A percentile compares a stretch with the other conserved stretches of the same genome.
Conservation (phyloP, 176 grass and related monocot genomes). For the Oryza longistaminata region DNA sequence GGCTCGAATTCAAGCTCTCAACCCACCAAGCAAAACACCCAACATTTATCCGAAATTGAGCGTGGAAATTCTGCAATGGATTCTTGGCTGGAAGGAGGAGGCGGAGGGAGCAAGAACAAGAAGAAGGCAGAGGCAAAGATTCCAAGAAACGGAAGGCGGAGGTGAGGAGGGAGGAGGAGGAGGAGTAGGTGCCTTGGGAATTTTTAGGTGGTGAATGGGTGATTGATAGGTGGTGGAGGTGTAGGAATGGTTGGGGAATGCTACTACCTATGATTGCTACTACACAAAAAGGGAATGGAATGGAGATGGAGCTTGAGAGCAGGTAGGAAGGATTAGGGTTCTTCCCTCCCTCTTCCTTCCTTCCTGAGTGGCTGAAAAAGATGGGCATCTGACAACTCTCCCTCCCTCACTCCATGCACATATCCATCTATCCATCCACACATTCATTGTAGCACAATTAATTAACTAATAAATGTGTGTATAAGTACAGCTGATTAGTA, state of each 20-base stretch:
- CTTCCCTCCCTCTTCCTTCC: too few relatives aligned
- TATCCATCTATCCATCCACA: neutral
- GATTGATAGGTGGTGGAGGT: constrained; percentile 1
- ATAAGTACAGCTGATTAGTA: neutral
- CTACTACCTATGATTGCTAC: neutral
- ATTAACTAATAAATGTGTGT: constrained; percentile 1
- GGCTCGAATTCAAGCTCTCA: neutral
- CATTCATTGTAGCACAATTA: neutral
- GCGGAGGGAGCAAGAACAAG: neutral
- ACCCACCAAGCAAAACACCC: neutral
- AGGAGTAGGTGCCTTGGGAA: constrained; percentile 20
- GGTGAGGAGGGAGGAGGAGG: neutral
- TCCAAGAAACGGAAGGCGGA: neutral
- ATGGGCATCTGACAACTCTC: neutral
- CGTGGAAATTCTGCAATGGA: neutral
- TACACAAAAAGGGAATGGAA: constrained; percentile 9
- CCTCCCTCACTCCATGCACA: neutral
- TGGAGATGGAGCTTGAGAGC: constrained; percentile 18
- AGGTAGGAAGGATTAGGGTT: constrained; percentile 34
- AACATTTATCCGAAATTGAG: constrained; percentile 5
- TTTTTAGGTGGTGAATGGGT: constrained; percentile 16
- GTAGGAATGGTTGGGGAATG: constrained; percentile 13
- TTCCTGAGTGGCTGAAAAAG: constrained; percentile 36
- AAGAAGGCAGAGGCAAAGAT: neutral
- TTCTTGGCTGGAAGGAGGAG: constrained; percentile 11